Base-by-base conservation (phyloP, 1,284 basidiomycete species). In the Filobasidium uniguttulatum region DNA sequence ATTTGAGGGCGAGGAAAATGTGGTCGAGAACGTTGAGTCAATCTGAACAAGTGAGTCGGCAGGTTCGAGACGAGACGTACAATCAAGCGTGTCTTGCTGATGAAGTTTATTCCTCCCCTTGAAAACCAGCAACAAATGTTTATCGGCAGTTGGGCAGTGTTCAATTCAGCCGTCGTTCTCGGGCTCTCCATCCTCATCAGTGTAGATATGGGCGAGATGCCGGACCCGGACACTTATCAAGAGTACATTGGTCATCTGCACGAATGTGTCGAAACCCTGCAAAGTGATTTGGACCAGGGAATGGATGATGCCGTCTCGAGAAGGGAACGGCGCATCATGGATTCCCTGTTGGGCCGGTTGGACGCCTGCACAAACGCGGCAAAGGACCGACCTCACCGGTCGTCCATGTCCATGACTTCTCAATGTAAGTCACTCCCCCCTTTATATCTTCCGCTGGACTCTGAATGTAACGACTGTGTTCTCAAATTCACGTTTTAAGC, bases 301-400 rank as follows among this genome's bases (percentile, higher is more conserved):
- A 22, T 45, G 26, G 50, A 52, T 22, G 50, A 46, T 5, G 46
- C 45, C n/a, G 46, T 46, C 5, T 46, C 50, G 14, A 46, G 46
- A 22, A 41, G 46, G 41, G 50, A 52, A 19, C 35, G 50, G n/a
- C 47, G 45, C 38, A 52, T 52, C 17, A 52, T 52, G 50, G 50
- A 52, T 37, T 52, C 50, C 3, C 40, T 52, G 15, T 41, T 52
- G 46, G 45, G 37, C 6, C 22, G 50, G 29, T n/a, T 52, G 34
- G 50, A 52, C 29, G 41, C 50, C 6, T 48, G 46, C 31, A 52
- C 41, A 20, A 52, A 45, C 17, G 35, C 23, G 45, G 43, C 23
- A 36, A 40, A n/a, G 50, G 45, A 10, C 14, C 22, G 33, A 46
- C 44, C 19, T 19, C 23, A 22, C 17, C 28, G 7, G 17, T 23